These are phyloP conservation scores for Ambrosia artemisiifolia DNA, from an alignment of 129 eudicot species.

Conservation along the genomic window DNA sequence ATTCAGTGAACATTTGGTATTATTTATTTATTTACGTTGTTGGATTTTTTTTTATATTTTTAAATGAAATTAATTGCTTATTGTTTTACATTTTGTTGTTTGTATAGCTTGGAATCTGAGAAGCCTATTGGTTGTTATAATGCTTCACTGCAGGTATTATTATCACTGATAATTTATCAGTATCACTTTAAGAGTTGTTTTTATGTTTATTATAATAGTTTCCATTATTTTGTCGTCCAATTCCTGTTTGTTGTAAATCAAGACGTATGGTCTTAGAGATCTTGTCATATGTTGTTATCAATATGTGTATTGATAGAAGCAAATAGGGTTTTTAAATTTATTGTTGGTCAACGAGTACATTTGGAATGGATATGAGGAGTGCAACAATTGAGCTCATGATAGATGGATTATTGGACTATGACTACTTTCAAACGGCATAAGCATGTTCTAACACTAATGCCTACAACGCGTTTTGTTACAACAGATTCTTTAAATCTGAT, in stretches of 20 bases:
- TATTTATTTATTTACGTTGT: not conserved
- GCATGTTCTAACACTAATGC: not conserved
- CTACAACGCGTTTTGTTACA: not conserved
- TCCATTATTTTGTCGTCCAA: not conserved
- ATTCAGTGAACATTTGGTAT: slow-evolving; percentile 48
- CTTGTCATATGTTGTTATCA: not conserved
- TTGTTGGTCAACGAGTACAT: not conserved
- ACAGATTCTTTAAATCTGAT: not conserved
- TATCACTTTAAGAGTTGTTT: not conserved
- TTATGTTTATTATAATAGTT: slow-evolving; percentile 5
- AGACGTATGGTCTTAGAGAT: not conserved
- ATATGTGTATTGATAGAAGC: not conserved
- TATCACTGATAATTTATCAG: too few species aligned
- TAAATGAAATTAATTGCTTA: not conserved
- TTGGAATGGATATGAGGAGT: not conserved
- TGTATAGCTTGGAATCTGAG: slow-evolving; percentile 48
- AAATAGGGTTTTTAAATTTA: too few species aligned
- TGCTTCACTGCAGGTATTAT: slow-evolving; percentile 70
- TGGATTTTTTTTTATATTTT: not conserved
- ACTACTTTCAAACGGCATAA: not conserved
- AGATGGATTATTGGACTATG: too few species aligned
- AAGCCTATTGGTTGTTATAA: slow-evolving; percentile 66
- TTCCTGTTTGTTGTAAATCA: not conserved
- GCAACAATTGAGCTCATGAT: not conserved
- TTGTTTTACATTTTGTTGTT: not conserved